Conservation (phyloP, 805 yeast species). For the Saccharomycopsis sp. region DNA sequence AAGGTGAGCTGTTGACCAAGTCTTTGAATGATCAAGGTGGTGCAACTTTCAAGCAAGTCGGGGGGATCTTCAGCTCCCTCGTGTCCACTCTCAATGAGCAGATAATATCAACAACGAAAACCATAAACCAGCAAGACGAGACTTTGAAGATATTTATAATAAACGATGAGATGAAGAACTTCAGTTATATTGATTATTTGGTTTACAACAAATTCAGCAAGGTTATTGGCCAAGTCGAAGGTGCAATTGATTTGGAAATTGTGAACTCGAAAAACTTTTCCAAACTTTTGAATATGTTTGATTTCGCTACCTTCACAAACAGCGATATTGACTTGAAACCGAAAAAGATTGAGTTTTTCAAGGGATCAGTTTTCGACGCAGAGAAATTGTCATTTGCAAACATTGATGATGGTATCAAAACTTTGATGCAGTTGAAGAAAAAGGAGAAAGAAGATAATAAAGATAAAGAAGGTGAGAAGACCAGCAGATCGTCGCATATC, state of each 20-base stretch:
- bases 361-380: constrained; percentile 73
- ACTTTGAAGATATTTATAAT: constrained; percentile 33
- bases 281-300: constrained; percentile 17
- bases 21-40: not conserved
- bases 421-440: constrained; percentile 27
- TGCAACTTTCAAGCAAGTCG: constrained; percentile 7
- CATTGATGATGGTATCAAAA: constrained; percentile 61
- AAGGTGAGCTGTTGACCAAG: not conserved
- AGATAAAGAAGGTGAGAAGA: constrained; percentile 16
- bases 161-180: constrained; percentile 30
- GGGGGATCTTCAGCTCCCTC: constrained; percentile 15
- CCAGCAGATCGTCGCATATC: constrained; percentile 41
- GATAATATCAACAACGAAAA: constrained; percentile 6
- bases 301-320: constrained; percentile 20
- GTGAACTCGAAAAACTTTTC: constrained; percentile 36
- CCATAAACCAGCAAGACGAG: constrained; percentile 23
- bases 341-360: constrained; percentile 57
- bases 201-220: constrained; percentile 42
- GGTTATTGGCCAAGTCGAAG: constrained; percentile 64
- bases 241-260: constrained; percentile 49
- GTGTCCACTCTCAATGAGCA: constrained; percentile 17
- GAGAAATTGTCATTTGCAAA: constrained; percentile 85
- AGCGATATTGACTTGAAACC: constrained; percentile 23
- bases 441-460: constrained; percentile 21
- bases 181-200: constrained; percentile 34